Base-by-base conservation (phyloP, 208 protist genomes). In the Hexamita inflata region DNA sequence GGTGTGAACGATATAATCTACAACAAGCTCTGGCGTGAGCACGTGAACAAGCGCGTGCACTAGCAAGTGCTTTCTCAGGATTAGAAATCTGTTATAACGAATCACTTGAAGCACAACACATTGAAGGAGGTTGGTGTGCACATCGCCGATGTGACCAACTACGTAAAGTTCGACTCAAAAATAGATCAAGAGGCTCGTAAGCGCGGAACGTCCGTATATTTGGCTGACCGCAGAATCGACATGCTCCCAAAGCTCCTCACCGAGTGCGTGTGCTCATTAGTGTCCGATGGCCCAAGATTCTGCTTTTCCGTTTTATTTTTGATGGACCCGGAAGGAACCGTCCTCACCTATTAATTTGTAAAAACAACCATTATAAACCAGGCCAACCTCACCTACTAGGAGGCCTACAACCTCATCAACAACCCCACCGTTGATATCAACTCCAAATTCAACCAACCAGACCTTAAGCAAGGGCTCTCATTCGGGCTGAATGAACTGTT, bases 101-200 rank as follows among this genome's bases (percentile, higher is more conserved):
- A n/a, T n/a, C n/a, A n/a, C n/a, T n/a, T n/a, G n/a, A n/a, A n/a
- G n/a, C n/a, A n/a, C n/a, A n/a, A n/a, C n/a, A n/a, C n/a, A n/a
- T n/a, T n/a, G n/a, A n/a, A n/a, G n/a, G 88, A 94, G 78, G 86
- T 96, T 30, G 92, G 92, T 64, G 92, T 96, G 64, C 92, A 97
- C 82, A 97, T 97, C 78, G 94, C 94, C 24, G 94, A 97, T 81
- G 93, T 96, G 0, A 88, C 91, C 1, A 84, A 93, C 83, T 97
- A 95, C 84, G 79, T 96, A 1, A 79, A 85, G 29, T 89, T 94
- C 68, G 82, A 86, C 34, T 89, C 90, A 0, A 59, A 88, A 9
- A 88, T 96, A 76, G 94, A 97, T 78, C 81, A 88, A 39, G 92
- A 96, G 78, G 91, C 94, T 0, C 76, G 81, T 0, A 90, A 92